phyloP scores from a whole-genome alignment of 306 rosid genomes.

The Echinosophora koreensis region DNA sequence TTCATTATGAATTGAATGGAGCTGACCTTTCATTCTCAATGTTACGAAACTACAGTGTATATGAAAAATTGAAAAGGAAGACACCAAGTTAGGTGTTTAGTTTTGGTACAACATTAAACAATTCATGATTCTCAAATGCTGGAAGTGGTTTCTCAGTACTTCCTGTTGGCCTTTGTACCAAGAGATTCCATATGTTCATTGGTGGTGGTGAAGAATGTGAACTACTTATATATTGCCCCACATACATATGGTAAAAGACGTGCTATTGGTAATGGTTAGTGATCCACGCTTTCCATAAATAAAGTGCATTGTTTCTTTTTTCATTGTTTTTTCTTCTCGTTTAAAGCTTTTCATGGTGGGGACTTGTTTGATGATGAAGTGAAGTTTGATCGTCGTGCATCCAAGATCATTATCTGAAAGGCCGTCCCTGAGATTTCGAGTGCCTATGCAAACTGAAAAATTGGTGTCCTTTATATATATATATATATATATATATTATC shows the following conservation, averaged over 20 bases:
- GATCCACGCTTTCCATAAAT: constrained; percentile 28
- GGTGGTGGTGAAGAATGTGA: constrained; percentile 9
- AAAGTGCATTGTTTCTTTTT: constrained; percentile 35
- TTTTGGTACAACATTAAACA: not conserved
- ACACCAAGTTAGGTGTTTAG: not conserved
- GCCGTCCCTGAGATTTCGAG: no score
- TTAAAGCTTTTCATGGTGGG: constrained; percentile 44
- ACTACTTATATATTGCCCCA: constrained; percentile 1
- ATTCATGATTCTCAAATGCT: not conserved
- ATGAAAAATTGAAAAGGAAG: not conserved
- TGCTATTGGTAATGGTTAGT: constrained; percentile 14
- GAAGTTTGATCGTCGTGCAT: constrained; percentile 24
- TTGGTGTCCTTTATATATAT: no score
- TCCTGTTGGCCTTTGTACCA: not conserved
- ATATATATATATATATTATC: no score
- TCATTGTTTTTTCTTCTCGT: not conserved
- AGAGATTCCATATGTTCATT: not conserved
- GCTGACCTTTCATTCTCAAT: not conserved
- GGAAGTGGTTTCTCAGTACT: not conserved
- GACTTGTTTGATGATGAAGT: constrained; percentile 32
- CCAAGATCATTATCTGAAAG: constrained; percentile 45
- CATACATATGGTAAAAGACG: not conserved
- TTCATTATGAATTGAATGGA: not conserved
- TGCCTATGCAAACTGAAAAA: no score
- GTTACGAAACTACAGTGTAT: not conserved